These are phyloP conservation scores for Scalesia atractyloides DNA, from an alignment of 129 eudicot species.

Conservation along the genomic window DNA sequence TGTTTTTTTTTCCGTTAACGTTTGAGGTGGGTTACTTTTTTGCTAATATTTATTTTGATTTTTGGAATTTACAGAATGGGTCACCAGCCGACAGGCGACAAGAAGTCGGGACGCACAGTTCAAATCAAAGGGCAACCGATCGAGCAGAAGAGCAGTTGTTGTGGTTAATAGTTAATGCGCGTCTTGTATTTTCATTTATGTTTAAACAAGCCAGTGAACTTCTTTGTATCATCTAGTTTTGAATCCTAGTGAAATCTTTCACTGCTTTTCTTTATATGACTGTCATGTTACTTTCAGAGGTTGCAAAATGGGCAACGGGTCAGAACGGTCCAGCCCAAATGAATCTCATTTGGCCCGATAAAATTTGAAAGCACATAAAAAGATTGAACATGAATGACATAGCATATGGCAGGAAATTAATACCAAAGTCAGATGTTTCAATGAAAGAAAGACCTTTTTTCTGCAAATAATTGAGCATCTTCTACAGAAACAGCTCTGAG, in stretches of 20 bases:
- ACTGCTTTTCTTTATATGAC: background rate
- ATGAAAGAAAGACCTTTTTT: too few relatives aligned
- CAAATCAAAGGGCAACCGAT: constrained; percentile 90
- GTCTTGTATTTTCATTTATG: constrained; percentile 22
- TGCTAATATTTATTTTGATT: background rate
- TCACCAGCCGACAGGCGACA: constrained; percentile 61
- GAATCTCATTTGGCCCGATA: too few relatives aligned
- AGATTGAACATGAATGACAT: too few relatives aligned
- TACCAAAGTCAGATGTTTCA: too few relatives aligned
- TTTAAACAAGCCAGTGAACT: background rate
- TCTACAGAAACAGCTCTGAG: too few relatives aligned
- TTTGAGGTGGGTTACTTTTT: background rate
- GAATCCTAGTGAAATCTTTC: constrained; percentile 9
- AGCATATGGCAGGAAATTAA: too few relatives aligned
- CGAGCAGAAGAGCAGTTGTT: constrained; percentile 85
- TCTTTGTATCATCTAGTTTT: constrained; percentile 20
- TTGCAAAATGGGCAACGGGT: background rate
- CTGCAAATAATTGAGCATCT: too few relatives aligned
- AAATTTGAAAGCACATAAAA: too few relatives aligned
- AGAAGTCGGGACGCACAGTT: constrained; percentile 38
- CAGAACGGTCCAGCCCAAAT: too few relatives aligned
- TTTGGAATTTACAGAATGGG: constrained; percentile 59
- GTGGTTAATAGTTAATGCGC: constrained; percentile 45
- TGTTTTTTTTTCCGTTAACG: too few relatives aligned
- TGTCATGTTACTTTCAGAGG: background rate